phyloP scores from a whole-genome alignment of 441 rosid genomes.

The Rhodomyrtus psidioides region DNA sequence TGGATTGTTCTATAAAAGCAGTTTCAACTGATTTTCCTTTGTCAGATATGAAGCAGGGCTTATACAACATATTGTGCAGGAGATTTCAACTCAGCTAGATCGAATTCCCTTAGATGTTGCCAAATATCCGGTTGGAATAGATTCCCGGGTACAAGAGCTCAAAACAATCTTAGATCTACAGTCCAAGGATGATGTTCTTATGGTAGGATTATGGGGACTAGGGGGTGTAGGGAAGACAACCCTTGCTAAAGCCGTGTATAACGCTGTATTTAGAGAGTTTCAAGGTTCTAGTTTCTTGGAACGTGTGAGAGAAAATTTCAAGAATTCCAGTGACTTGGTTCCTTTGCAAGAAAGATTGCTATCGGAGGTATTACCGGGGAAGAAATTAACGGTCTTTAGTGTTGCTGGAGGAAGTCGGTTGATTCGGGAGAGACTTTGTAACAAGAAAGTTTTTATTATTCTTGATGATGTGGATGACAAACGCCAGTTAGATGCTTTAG shows the following conservation, averaged over 20 bases:
- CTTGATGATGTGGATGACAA: accelerated
- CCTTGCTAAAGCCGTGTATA: background rate
- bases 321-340: background rate
- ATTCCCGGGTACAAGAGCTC: background rate
- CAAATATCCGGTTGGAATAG: background rate
- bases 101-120: background rate
- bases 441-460: background rate
- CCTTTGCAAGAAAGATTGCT: accelerated
- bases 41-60: background rate
- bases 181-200: accelerated
- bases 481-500: too few relatives aligned
- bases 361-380: accelerated
- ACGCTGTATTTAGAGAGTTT: background rate
- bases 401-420: accelerated
- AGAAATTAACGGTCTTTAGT: accelerated
- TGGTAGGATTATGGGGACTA: background rate
- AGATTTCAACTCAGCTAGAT: background rate
- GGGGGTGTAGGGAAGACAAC: background rate
- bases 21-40: too few relatives aligned
- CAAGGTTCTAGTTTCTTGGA: background rate
- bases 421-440: accelerated
- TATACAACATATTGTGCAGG: too few relatives aligned
- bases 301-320: accelerated
- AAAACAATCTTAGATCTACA: accelerated
- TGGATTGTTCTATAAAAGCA: too few relatives aligned